Conservation (phyloP, 352 stramenopile genomes). For the Halophytophthora polymorphica region DNA sequence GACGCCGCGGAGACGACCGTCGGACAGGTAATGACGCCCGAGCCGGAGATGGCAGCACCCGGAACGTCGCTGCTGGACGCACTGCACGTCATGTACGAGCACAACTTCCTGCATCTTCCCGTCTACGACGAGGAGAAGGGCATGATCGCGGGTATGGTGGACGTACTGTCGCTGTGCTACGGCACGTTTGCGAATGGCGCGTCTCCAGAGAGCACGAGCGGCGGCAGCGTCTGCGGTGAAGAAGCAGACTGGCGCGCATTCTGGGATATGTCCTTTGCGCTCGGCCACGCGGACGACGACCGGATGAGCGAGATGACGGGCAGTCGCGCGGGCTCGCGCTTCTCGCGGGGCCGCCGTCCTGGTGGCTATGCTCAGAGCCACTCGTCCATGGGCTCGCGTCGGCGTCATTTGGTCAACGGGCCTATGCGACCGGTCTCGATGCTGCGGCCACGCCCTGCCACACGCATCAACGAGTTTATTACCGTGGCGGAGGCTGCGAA, state of each 20-base stretch:
- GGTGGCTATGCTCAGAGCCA: slow-evolving; percentile 38
- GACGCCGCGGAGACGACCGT: slow-evolving; percentile 89
- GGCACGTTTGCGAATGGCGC: slow-evolving; percentile 79
- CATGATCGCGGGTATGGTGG: slow-evolving; percentile 81
- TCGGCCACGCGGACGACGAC: slow-evolving; percentile 69
- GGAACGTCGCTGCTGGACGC: slow-evolving; percentile 94
- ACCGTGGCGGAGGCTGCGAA: slow-evolving; percentile 81
- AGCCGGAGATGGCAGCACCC: slow-evolving; percentile 92
- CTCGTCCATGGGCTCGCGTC: slow-evolving; percentile 42
- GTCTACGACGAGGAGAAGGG: slow-evolving; percentile 86
- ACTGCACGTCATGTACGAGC: slow-evolving; percentile 97
- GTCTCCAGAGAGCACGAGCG: slow-evolving; percentile 26
- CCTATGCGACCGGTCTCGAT: slow-evolving; percentile 76
- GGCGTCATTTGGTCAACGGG: slow-evolving; percentile 54
- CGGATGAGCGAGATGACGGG: slow-evolving; percentile 69
- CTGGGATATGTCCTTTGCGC: slow-evolving; percentile 86
- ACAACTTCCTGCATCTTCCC: slow-evolving; percentile 96
- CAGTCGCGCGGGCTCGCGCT: slow-evolving; percentile 34
- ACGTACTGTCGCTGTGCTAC: slow-evolving; percentile 88
- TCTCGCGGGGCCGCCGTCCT: slow-evolving; percentile 30
- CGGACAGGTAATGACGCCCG: slow-evolving; percentile 94
- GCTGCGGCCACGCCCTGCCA: slow-evolving; percentile 75
- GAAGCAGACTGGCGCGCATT: slow-evolving; percentile 86
- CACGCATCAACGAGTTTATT: slow-evolving; percentile 84
- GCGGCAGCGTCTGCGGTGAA: slow-evolving; percentile 27